Base-by-base conservation (phyloP, 2,329 filamentous ascomycete species). In the Fusarium compactum region DNA sequence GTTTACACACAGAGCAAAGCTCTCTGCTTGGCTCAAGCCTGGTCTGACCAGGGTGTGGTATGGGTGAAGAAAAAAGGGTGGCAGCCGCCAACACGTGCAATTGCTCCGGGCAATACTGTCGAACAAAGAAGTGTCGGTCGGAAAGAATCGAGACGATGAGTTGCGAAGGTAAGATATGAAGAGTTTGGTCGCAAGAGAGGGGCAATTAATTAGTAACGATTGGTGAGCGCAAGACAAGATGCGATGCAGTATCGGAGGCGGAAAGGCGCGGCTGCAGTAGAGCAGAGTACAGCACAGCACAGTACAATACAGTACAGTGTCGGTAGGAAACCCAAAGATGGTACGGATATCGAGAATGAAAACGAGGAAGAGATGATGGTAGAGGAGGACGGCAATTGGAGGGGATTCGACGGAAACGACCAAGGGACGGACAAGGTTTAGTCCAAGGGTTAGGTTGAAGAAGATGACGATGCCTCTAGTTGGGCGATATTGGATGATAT, bases 391-490 rank as follows among this genome's bases (percentile, higher is more conserved):
- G 67, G 67, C 54, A 66, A 72, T 52, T 58, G 56, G 62, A 63
- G 45, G 54, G 56, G 58, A 64, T 71, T 71, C 62, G 72, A 75
- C 73, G 73, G 73, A 75, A 75, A 75, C 72, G 72, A 75, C 72
- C 34, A 53, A 71, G 69, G 32, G 58, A 47, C 63, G 62, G 68
- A 71, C 69, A 75, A 74, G 71, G 71, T 75, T 76, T 72, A 67
- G 63, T 62, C 52, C 65, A 62, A 66, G 62, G 24, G 24, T 25
- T 55, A 68, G 47, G 56, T 44, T 41, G 43, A 64, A 70, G 20
- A 57, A 44, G 55, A 60, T 64, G 55, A 55, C 62, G 64, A 67
- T 67, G 32, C n/a, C 22, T 55, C 48, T 20, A 29, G 15, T 18
- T 38, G 25, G 12, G 18, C 18, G 46, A 8, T 10, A 22, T 27